Percentiles rank a stretch among this genome's conserved stretches.
phyloP scores from a whole-genome alignment of 2,329 filamentous ascomycete genomes.

The Sporothrix brunneoviolacea region DNA sequence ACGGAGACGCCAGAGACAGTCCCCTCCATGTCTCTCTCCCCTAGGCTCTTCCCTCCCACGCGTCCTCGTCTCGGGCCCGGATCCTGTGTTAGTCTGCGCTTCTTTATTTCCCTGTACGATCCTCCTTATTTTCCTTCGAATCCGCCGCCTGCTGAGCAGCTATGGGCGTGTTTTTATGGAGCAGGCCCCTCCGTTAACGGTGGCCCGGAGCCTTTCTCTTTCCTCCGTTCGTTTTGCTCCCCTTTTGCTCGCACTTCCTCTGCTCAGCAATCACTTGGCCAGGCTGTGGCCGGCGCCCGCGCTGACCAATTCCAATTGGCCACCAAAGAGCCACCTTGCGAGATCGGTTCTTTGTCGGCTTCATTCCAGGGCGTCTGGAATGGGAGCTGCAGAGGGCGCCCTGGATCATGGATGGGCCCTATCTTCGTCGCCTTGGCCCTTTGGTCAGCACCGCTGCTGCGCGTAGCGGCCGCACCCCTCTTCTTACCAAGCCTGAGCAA shows the following conservation, averaged over 20 bases:
- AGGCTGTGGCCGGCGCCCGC: background rate
- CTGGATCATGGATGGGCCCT: no score
- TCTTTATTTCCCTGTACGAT: no score
- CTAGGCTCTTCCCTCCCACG: background rate
- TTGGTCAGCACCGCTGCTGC: no score
- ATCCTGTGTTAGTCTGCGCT: no score
- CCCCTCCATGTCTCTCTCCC: background rate
- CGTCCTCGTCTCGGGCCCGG: conserved; percentile 2
- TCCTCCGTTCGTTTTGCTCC: background rate
- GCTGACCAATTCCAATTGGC: conserved; percentile 12
- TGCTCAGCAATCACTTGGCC: no score
- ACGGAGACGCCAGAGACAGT: background rate
- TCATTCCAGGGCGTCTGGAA: background rate
- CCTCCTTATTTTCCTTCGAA: background rate
- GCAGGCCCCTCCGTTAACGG: conserved; percentile 8
- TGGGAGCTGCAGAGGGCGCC: background rate
- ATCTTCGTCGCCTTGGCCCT: no score
- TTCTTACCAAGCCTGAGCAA: no score
- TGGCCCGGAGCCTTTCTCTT: background rate
- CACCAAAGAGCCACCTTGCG: background rate
- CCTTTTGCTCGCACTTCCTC: background rate
- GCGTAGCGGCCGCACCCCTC: no score
- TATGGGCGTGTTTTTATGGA: conserved; percentile 5
- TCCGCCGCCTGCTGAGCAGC: background rate
- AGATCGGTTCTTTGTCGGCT: conserved; percentile 11